These are phyloP conservation scores for Acer campestre DNA, from an alignment of 345 rosid genomes.

Conservation along the genomic window DNA sequence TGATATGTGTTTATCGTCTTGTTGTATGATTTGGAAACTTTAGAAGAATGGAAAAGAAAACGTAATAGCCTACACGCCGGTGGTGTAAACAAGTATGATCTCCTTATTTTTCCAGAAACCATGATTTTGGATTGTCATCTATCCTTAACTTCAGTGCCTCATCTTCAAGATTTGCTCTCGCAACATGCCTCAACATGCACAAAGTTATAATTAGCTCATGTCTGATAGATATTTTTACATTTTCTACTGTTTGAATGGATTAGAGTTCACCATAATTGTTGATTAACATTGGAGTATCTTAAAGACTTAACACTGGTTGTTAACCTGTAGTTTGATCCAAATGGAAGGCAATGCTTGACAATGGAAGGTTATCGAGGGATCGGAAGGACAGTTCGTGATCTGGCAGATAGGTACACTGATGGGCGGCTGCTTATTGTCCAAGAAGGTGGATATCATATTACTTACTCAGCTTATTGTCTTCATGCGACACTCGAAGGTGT, in stretches of 20 bases:
- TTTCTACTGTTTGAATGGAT: background rate
- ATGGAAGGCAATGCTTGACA: slow-evolving; percentile 87
- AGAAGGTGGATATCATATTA: slow-evolving; percentile 90
- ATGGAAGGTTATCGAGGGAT: slow-evolving; percentile 79
- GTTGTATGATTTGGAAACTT: background rate
- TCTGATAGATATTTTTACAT: background rate
- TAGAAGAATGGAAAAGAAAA: background rate
- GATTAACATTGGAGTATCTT: background rate
- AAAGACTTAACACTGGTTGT: background rate
- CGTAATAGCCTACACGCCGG: background rate
- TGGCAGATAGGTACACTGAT: slow-evolving; percentile 52
- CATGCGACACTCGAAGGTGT: slow-evolving; percentile 90
- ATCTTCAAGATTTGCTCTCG: background rate
- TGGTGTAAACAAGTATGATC: background rate
- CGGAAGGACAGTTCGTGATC: slow-evolving; percentile 45
- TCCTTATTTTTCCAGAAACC: background rate
- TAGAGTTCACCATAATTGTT: background rate
- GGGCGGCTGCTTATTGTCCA: slow-evolving; percentile 82
- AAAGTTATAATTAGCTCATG: background rate
- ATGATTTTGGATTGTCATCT: background rate
- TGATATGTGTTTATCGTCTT: background rate
- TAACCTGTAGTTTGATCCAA: slow-evolving; percentile 76
- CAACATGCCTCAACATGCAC: background rate
- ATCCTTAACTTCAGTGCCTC: background rate
- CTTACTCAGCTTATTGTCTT: slow-evolving; percentile 89